Base-by-base conservation (phyloP, 2,329 filamentous ascomycete genomes). In the Colletotrichum sp. region DNA sequence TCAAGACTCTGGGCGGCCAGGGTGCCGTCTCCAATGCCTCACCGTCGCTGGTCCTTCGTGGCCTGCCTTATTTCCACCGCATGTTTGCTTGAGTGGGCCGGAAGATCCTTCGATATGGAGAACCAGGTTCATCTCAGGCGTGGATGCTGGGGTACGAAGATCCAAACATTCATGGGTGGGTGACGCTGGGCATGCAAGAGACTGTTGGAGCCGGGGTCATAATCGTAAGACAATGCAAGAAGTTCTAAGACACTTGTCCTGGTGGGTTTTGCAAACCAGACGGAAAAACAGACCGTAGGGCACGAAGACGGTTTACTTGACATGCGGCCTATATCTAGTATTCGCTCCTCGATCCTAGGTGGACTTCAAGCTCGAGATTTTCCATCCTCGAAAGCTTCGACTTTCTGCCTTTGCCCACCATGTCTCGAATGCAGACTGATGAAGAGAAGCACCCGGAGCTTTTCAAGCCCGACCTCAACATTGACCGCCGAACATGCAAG, bases 391-490 rank as follows among this genome's bases (percentile, higher is more conserved):
- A 52, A 18, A 52, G 18, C 18, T 32, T 34, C 24, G 39, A n/a
- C n/a, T 5, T 52, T 30, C 26, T 15, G 36, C 21, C 26, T 28
- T 32, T 21, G 12, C 21, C 32, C 24, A 18, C n/a, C 32, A 69
- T 69, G 67, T 59, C 67, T 70, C 75, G 77, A n/a, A 79, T 79
- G 78, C 44, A 75, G 4, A 79, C 75, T 10, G 68, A 78, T 1
- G 32, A 74, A 57, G 78, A 79, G 18, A 69, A 75, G 7, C 78
- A 79, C 49, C 78, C 78, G 6, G 78, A 79, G 49, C 70, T 79
- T 7, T 79, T 79, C 59, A 44, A 69, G 8, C 78, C 78, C 8
- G 74, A 79, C 18, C 74, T 69, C 30, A 68, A 72, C 52, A 75
- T 78, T 30, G 76, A 75, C 6, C 75, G 78, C 21, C 70, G 78